A percentile compares a stretch with the other conserved stretches of the same genome.
Conservation (phyloP, 805 yeast genomes). For the Wickerhamomyces rabaulensis region DNA sequence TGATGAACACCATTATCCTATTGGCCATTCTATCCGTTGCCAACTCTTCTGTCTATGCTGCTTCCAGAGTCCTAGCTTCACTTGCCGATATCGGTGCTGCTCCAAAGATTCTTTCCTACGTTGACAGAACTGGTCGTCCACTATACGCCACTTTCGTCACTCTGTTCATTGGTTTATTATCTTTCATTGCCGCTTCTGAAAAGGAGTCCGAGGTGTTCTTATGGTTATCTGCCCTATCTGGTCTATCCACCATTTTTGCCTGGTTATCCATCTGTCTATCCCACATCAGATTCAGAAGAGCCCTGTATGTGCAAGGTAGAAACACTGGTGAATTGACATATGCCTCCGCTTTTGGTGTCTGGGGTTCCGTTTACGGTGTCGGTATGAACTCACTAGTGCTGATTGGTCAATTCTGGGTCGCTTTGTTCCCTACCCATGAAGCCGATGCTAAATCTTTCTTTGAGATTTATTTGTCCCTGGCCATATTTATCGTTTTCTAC, state of each 20-base stretch:
- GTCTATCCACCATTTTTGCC: slow-evolving; percentile 55
- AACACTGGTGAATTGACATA: slow-evolving; percentile 56
- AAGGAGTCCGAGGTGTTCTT: slow-evolving; percentile 51
- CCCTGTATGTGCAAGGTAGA: slow-evolving; percentile 62
- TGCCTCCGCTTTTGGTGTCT: slow-evolving; percentile 60
- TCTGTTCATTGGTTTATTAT: slow-evolving; percentile 49
- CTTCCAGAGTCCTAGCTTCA: slow-evolving; percentile 61
- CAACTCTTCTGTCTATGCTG: slow-evolving; percentile 65
- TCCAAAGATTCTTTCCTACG: slow-evolving; percentile 52
- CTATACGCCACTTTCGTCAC: slow-evolving; percentile 48
- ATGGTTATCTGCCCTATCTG: slow-evolving; percentile 64
- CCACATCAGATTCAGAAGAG: slow-evolving; percentile 61
- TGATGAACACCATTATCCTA: slow-evolving; percentile 64
- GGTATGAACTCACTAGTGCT: slow-evolving; percentile 54
- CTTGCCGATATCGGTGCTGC: slow-evolving; percentile 60
- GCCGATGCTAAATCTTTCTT: slow-evolving; percentile 60
- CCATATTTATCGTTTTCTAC: slow-evolving; percentile 54
- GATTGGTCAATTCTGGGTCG: slow-evolving; percentile 78
- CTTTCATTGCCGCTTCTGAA: slow-evolving; percentile 50
- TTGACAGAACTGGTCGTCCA: slow-evolving; percentile 67
- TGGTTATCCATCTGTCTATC: slow-evolving; percentile 58
- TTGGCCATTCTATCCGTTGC: slow-evolving; percentile 68
- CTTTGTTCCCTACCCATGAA: slow-evolving; percentile 58
- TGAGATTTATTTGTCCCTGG: slow-evolving; percentile 58
- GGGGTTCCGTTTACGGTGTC: slow-evolving; percentile 63